Base-by-base conservation (phyloP, 495 filamentous ascomycete genomes). In the Talaromyces liani region DNA sequence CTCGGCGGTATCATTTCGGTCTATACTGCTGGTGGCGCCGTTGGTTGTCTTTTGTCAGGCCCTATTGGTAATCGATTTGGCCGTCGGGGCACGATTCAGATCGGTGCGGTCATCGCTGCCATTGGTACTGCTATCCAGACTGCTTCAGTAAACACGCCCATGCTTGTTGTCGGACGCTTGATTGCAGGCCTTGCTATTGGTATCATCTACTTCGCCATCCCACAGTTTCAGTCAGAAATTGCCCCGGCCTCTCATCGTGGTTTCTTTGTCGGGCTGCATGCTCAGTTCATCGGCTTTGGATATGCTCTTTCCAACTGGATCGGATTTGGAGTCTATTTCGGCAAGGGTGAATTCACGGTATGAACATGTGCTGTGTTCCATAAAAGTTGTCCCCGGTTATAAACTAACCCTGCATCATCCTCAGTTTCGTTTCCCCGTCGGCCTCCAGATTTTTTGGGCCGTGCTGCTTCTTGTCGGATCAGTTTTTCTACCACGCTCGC, bases 401-500 rank as follows among this genome's bases (percentile, higher is more conserved):
- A 83, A 72, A 82, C 41, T 78, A 85, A 39, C 82, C 82, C 0
- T 77, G 85, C 24, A 79, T 79, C 4, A 45, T 45, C 14, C 4
- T 18, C 14, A 45, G 14, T 45, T 45, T 18, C n/a, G 39, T 45
- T 45, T 45, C 33, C 33, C 33, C 33, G 33, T 36, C 33, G 39
- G 39, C 20, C 77, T 85, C 20, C 82, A 85, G 64, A 75, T 73
- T 39, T 67, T 79, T 2, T 82, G 82, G 8, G 75, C 80, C 7
- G 51, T 86, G 4, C 62, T 82, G 16, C 73, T 87, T 29, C 73
- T 71, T 5, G 63, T 71, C 7, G 81, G 82, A 10, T 71, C 82
- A 25, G 77, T 75, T 65, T 82, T 81, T 64, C 74, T 85, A 16
- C 75, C 75, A 9, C 83, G 85, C 65, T 84, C 82, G 0, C 84